Conservation (phyloP, 2,329 filamentous ascomycete genomes). For the Colletotrichum echinochloae region DNA sequence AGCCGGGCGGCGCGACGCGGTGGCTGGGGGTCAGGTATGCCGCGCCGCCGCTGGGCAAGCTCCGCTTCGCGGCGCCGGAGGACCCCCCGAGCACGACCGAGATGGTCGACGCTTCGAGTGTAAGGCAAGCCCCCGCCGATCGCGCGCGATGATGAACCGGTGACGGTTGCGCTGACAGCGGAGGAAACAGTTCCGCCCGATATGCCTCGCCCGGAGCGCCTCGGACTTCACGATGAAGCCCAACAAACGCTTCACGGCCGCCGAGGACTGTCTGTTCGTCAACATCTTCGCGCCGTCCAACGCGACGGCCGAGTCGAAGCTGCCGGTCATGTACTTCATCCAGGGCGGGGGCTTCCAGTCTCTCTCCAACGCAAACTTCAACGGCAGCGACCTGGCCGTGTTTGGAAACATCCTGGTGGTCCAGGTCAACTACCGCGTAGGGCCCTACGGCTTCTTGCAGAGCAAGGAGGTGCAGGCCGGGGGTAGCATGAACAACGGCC, state of each 20-base stretch:
- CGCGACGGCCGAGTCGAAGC: slow-evolving; percentile 60
- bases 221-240: slow-evolving; percentile 43
- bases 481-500: slow-evolving; percentile 74
- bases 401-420: slow-evolving; percentile 70
- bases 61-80: slow-evolving; percentile 76
- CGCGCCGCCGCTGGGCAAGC: slow-evolving; percentile 72
- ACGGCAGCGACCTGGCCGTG: slow-evolving; percentile 46
- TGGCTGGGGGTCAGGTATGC: slow-evolving; percentile 84
- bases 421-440: slow-evolving; percentile 81
- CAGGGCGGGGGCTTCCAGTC: slow-evolving; percentile 72
- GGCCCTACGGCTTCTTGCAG: slow-evolving; percentile 78
- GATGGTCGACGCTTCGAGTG: slow-evolving; percentile 15
- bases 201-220: slow-evolving; percentile 34
- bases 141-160: no score
- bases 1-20: slow-evolving; percentile 66
- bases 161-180: background rate
- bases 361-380: slow-evolving; percentile 53
- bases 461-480: slow-evolving; percentile 57
- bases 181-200: slow-evolving; percentile 22
- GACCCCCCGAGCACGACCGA: slow-evolving; percentile 52
- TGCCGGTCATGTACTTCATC: slow-evolving; percentile 73
- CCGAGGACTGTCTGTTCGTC: slow-evolving; percentile 78
- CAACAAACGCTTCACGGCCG: slow-evolving; percentile 45
- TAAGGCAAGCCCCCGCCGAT: background rate
- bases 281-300: slow-evolving; percentile 71